phyloP scores from a whole-genome alignment of 2,329 filamentous ascomycete genomes.

The Alternaria sp. region DNA sequence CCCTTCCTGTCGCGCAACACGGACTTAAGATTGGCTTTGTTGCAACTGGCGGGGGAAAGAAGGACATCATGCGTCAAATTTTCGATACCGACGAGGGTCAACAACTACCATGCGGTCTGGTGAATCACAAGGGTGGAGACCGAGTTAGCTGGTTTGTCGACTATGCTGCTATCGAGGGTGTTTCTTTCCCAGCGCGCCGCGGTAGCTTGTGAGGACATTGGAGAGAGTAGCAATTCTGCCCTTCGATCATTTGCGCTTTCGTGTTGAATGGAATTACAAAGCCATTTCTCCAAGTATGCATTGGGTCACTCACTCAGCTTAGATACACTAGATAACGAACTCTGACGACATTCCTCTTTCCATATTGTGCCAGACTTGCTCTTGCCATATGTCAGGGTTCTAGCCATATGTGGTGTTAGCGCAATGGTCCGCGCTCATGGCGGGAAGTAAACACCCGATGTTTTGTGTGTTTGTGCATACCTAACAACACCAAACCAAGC shows the following conservation, averaged over 20 bases:
- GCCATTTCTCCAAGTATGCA: conserved; percentile 34
- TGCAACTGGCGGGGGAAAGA: conserved; percentile 87
- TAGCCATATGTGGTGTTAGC: conserved; percentile 7
- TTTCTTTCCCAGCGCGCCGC: conserved; percentile 76
- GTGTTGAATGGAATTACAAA: conserved; percentile 27
- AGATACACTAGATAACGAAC: conserved; percentile 33
- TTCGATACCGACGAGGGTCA: conserved; percentile 79
- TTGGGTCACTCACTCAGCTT: conserved; percentile 30
- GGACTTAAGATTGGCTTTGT: conserved; percentile 89
- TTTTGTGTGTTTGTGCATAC: conserved; percentile 12
- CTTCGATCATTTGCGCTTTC: conserved; percentile 35
- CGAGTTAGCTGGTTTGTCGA: conserved; percentile 97
- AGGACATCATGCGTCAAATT: conserved; percentile 89
- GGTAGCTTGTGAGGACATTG: conserved; percentile 63
- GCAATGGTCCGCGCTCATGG: conserved; percentile 10
- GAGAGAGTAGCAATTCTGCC: background rate
- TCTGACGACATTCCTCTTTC: conserved; percentile 7
- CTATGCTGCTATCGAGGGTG: conserved; percentile 81
- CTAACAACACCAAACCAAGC: conserved; percentile 7
- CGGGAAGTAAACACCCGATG: conserved; percentile 13
- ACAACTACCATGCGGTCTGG: conserved; percentile 82
- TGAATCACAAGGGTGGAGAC: conserved; percentile 85
- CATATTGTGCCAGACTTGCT: background rate
- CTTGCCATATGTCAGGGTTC: conserved; percentile 5
- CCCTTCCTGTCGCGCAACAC: conserved; percentile 88